Base-by-base conservation (phyloP, 169 alveolate genomes). In the Plasmodium cynomolgi region DNA sequence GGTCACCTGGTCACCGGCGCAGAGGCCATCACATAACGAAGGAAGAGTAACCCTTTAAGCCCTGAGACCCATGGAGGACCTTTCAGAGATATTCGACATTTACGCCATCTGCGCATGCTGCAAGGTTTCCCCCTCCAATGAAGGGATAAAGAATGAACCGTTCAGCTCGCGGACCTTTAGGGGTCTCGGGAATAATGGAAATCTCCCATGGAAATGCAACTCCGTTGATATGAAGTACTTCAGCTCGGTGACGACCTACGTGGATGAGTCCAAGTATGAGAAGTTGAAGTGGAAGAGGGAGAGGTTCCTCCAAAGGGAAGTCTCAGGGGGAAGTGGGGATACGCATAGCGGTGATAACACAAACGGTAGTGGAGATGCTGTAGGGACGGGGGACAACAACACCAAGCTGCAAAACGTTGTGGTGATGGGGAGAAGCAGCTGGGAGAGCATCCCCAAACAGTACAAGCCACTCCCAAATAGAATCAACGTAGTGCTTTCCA, bases 341-440 rank as follows among this genome's bases (percentile, higher is more conserved):
- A 50, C 2, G 50, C 33, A 20, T 41, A 7, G 54, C n/a, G 58
- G 62, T 29, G 88, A 82, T 34, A 93, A 34, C 62, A 96, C 95
- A 6, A 86, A 74, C 44, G 77, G 81, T 75, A 7, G 37, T 71
- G 31, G 37, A 1, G 3, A 68, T 29, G 3, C 31, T 20, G 37
- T 9, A 13, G 33, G 15, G 13, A 62, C 3, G 33, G 26, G 2
- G 34, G 75, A 26, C 2, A 6, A 26, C 17, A 20, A 8, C 1
- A 23, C n/a, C 5, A 92, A 44, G 44, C 34, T 95, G 44, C 96
- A 93, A 93, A 98, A 98, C 92, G 99, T 98, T 29, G 98, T 99
- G 37, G 96, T 99, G 34, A 98, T 99, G 99, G 99, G 99, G 0
- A 97, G 99, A 84, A 98, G 96, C 74, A 99, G 99, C 33, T 99